phyloP scores from a whole-genome alignment of 2,329 filamentous ascomycete species.

The Monosporascus sp. region DNA sequence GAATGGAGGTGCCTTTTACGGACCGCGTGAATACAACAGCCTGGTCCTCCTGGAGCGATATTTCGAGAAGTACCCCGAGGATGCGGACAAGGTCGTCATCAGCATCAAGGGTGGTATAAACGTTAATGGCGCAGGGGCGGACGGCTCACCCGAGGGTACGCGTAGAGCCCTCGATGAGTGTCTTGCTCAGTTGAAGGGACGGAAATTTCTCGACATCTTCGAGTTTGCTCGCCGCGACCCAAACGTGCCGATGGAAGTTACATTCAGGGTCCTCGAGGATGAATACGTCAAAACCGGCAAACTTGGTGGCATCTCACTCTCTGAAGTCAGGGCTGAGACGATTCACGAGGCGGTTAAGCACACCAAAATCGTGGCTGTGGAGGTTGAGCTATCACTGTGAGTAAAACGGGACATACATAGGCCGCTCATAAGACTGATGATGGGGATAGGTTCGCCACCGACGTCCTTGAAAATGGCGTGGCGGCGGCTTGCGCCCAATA shows the following conservation, averaged over 20 bases:
- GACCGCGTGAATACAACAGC: constrained; percentile 43
- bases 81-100: constrained; percentile 48
- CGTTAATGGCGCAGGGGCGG: constrained; percentile 24
- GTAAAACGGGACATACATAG: constrained; percentile 1
- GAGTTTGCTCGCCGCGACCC: constrained; percentile 46
- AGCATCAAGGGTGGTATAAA: constrained; percentile 49
- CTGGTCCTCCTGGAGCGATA: constrained; percentile 48
- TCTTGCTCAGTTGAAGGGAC: constrained; percentile 34
- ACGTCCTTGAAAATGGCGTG: constrained; percentile 46
- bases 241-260: constrained; percentile 29
- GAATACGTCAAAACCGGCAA: constrained; percentile 34
- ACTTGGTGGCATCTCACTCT: constrained; percentile 35
- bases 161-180: constrained; percentile 45
- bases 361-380: constrained; percentile 41
- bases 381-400: constrained; percentile 49
- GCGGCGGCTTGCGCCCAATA: constrained; percentile 43
- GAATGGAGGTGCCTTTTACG: constrained; percentile 54
- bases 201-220: constrained; percentile 49
- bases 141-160: constrained; percentile 43
- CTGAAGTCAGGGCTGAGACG: constrained; percentile 34
- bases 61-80: constrained; percentile 49
- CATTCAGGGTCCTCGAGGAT: constrained; percentile 28
- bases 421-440: neutral
- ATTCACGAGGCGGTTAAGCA: constrained; percentile 41
- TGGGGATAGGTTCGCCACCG: constrained; percentile 27